phyloP scores from a whole-genome alignment of 768 basidiomycete species.

The Macrocybe gigantea region DNA sequence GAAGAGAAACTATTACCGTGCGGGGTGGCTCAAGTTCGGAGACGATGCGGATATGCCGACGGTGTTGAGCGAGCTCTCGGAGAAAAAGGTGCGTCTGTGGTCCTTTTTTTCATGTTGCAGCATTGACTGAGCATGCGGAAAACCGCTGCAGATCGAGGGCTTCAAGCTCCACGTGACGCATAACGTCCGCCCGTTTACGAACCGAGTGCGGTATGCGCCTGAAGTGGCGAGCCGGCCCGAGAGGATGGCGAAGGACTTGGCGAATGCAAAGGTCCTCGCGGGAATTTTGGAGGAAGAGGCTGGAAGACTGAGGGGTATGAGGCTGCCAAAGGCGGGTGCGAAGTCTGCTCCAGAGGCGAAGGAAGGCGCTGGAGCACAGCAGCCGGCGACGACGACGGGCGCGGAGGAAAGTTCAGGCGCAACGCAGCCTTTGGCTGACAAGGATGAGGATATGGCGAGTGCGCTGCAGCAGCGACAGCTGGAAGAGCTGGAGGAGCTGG shows the following conservation, averaged over 20 bases:
- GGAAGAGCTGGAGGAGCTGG: slow-evolving; percentile 31
- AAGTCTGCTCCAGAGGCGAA: slow-evolving; percentile 16
- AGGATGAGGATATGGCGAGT: neutral
- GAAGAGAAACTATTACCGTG: slow-evolving; percentile 91
- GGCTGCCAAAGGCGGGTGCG: slow-evolving; percentile 19
- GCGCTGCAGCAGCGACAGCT: no score
- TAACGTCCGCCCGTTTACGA: slow-evolving; percentile 70
- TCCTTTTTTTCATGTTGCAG: neutral
- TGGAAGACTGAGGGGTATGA: slow-evolving; percentile 40
- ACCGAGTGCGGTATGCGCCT: slow-evolving; percentile 75
- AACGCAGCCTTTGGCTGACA: slow-evolving; percentile 21
- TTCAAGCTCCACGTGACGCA: slow-evolving; percentile 92
- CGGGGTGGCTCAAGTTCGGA: slow-evolving; percentile 86
- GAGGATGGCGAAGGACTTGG: slow-evolving; percentile 75
- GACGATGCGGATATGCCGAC: slow-evolving; percentile 79
- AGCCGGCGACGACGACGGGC: no score
- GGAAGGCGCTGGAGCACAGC: no score
- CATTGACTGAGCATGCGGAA: slow-evolving; percentile 3
- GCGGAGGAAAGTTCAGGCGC: slow-evolving; percentile 14
- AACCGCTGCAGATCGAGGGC: slow-evolving; percentile 68
- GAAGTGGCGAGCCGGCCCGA: slow-evolving; percentile 77
- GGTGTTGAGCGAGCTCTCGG: slow-evolving; percentile 69
- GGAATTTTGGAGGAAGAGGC: slow-evolving; percentile 71
- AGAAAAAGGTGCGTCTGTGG: slow-evolving; percentile 59
- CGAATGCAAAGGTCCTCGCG: slow-evolving; percentile 68